Evolutionary conservation across 2,329 filamentous ascomycete species (phyloP), one percentile per base, ranked within the genome.

Genomic region (Fusarium nurragi): DNA sequence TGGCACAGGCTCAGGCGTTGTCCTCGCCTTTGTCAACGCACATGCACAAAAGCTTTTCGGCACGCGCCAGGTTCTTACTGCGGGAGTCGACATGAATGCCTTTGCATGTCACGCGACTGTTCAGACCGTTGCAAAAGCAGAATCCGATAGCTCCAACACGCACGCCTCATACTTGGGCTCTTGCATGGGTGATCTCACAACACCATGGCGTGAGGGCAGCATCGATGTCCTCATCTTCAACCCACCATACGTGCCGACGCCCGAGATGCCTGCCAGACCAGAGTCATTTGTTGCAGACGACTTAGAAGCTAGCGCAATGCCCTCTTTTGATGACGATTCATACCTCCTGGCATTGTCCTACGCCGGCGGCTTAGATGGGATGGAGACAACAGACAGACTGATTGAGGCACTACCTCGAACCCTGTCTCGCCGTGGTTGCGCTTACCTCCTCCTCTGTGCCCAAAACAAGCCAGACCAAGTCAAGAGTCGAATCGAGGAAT

Each of bases 171-270:
- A 90, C 69, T 77, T 95, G 9, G 90, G 88, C 37, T 85, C 89
- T 18, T 75, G 90, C 23, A 88, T 88, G 57, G 89, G 86, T 3
- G 92, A 98, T 73, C 83, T 99, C 1, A 83, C 84, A 6, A 77
- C 84, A 4, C 80, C 89, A 1, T 78, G 96, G 37, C 83, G 84
- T 9, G 73, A 79, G 0, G 80, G 83, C 4, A 55, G 46, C 13
- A 84, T 97, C 6, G 95, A 99, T 74, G 84, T 99, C 12, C 83
- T 99, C 63, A 85, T 99, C 25, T 99, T 98, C 83, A 99, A 99
- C 75, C 95, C 95, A 50, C 95, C 95, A 1, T 99, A 99, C 75
- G 95, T 99, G 14, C 95, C 95, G 3, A 96, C 94, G 4, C 84
- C 89, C 23, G 86, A 88, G 37, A 79, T 96, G 58, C 94, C 94